Percentiles rank a stretch among this genome's conserved stretches.
These are phyloP conservation scores for Ganoderma boninense DNA, from an alignment of 1,284 basidiomycete genomes.

Conservation along the genomic window DNA sequence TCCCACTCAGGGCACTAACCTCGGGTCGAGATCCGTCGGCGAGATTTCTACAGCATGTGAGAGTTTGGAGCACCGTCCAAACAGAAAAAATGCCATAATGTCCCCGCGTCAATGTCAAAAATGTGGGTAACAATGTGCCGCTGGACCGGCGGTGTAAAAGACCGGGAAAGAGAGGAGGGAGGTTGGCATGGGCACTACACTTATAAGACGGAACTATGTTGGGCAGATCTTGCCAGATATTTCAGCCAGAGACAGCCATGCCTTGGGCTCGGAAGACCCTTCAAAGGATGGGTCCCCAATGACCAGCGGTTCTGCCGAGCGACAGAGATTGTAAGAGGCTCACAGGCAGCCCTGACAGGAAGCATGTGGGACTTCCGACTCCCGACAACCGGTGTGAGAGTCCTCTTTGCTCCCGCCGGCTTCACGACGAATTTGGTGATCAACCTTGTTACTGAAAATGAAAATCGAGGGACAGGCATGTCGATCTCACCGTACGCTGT, in stretches of 20 bases:
- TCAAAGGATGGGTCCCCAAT: background rate
- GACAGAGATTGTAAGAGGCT: background rate
- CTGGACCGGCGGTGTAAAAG: background rate
- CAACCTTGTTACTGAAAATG: background rate
- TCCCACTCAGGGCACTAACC: background rate
- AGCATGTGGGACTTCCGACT: background rate
- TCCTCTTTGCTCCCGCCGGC: background rate
- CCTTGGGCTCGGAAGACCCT: background rate
- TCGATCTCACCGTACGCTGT: background rate
- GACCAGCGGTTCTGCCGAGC: background rate
- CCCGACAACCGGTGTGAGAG: background rate
- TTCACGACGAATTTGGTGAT: background rate
- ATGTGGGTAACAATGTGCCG: background rate
- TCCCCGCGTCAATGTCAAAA: background rate
- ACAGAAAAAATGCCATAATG: background rate
- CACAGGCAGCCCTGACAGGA: background rate
- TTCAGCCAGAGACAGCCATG: background rate
- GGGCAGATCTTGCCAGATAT: background rate
- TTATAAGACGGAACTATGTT: background rate
- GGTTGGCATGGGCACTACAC: background rate
- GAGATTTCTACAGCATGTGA: background rate
- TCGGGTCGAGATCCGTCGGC: background rate
- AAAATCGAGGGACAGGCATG: background rate
- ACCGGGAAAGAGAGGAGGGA: background rate
- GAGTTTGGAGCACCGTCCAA: background rate